phyloP scores from a whole-genome alignment of 352 stramenopile species.

The Phytophthora fragariae region DNA sequence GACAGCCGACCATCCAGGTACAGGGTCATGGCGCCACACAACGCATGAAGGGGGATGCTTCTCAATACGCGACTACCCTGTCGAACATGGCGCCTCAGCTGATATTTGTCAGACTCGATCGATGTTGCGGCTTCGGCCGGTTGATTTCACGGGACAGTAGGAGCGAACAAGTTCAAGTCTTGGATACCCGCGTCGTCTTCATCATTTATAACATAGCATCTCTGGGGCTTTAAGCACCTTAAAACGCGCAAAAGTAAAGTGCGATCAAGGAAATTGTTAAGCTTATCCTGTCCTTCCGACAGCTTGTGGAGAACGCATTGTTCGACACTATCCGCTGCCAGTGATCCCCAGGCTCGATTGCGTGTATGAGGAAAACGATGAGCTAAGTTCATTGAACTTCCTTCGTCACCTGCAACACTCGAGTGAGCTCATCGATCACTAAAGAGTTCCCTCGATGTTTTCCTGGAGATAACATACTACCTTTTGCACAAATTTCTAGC shows the following conservation, averaged over 20 bases:
- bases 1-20: background rate
- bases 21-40: background rate
- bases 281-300: conserved; percentile 10
- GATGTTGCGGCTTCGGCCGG: background rate
- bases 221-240: no score
- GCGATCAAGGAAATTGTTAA: no score
- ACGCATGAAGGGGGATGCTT: conserved; percentile 5
- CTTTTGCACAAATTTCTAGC: no score
- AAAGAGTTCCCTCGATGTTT: no score
- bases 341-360: no score
- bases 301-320: conserved; percentile 18
- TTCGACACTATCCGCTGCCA: background rate
- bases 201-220: background rate
- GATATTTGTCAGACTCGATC: conserved; percentile 5
- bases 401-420: no score
- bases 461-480: no score
- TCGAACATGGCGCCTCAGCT: background rate
- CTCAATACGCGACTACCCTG: conserved; percentile 4
- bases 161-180: background rate
- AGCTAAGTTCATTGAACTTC: no score
- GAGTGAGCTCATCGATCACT: no score
- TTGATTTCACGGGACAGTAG: no score
- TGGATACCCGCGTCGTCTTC: background rate
- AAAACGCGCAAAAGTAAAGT: no score
- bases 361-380: no score